phyloP scores from a whole-genome alignment of 257 asterid species.

The Nicotiana paniculata region DNA sequence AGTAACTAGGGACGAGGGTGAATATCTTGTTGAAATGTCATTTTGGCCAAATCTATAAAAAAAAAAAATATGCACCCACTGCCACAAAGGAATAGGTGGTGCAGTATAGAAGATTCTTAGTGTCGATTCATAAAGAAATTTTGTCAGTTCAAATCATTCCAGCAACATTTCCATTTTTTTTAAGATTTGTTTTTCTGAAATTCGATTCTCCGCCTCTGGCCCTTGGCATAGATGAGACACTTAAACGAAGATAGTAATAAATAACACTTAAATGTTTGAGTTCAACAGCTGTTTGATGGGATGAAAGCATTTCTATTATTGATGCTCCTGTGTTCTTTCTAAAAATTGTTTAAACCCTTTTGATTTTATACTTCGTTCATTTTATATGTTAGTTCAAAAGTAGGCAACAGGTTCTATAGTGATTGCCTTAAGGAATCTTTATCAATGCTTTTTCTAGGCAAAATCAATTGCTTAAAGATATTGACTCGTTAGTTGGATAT shows the following conservation, averaged over 20 bases:
- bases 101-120: background rate
- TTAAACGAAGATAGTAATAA: background rate
- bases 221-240: background rate
- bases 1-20: background rate
- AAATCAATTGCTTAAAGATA: background rate
- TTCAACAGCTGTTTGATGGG: background rate
- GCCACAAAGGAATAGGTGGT: conserved; percentile 1
- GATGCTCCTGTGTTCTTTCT: background rate
- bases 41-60: background rate
- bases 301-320: background rate
- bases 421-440: background rate
- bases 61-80: background rate
- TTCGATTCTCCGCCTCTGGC: background rate
- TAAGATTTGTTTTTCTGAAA: background rate
- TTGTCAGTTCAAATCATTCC: background rate
- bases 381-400: background rate
- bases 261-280: background rate
- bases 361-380: background rate
- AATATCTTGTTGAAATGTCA: background rate
- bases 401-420: background rate
- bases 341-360: background rate
- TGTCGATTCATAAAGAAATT: background rate
- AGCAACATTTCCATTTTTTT: background rate
- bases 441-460: background rate
- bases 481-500: background rate